Evolutionary conservation across 2,329 filamentous ascomycete genomes (phyloP).

Genomic region (Passalora sequoiae): DNA sequence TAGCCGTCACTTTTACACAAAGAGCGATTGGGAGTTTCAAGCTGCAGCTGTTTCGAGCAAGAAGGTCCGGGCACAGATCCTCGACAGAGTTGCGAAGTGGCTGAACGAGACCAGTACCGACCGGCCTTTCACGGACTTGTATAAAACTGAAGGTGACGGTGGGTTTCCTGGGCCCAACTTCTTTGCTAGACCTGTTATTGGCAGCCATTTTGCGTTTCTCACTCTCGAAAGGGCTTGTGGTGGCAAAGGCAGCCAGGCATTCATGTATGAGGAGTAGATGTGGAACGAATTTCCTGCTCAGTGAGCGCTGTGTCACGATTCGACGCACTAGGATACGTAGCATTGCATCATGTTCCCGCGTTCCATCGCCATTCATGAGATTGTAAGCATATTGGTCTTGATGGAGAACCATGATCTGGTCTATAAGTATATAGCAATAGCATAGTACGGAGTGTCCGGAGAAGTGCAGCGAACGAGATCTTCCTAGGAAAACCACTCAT

Average conservation of each 20-base stretch:
- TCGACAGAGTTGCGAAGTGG: slow-evolving; percentile 71
- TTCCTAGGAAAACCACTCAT: no score
- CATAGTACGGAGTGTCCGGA: no score
- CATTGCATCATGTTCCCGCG: no score
- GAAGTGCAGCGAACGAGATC: no score
- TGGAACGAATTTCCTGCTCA: no score
- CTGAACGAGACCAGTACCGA: slow-evolving; percentile 76
- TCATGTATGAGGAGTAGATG: slow-evolving; percentile 14
- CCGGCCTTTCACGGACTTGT: slow-evolving; percentile 73
- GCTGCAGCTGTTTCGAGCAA: slow-evolving; percentile 71
- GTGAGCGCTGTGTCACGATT: neutral
- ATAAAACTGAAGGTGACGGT: slow-evolving; percentile 72
- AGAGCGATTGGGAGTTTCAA: slow-evolving; percentile 82
- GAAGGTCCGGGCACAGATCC: slow-evolving; percentile 63
- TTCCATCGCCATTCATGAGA: neutral
- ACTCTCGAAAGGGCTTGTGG: slow-evolving; percentile 71
- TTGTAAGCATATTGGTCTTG: no score
- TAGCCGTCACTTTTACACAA: slow-evolving; percentile 75
- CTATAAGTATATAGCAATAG: no score
- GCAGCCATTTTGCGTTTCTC: slow-evolving; percentile 79
- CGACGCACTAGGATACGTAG: no score
- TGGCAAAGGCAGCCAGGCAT: slow-evolving; percentile 18
- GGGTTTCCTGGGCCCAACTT: slow-evolving; percentile 70
- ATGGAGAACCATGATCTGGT: no score
- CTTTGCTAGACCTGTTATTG: slow-evolving; percentile 76